These are phyloP conservation scores for Colletotrichum cuscutae DNA, from an alignment of 2,329 filamentous ascomycete species.

Conservation along the genomic window DNA sequence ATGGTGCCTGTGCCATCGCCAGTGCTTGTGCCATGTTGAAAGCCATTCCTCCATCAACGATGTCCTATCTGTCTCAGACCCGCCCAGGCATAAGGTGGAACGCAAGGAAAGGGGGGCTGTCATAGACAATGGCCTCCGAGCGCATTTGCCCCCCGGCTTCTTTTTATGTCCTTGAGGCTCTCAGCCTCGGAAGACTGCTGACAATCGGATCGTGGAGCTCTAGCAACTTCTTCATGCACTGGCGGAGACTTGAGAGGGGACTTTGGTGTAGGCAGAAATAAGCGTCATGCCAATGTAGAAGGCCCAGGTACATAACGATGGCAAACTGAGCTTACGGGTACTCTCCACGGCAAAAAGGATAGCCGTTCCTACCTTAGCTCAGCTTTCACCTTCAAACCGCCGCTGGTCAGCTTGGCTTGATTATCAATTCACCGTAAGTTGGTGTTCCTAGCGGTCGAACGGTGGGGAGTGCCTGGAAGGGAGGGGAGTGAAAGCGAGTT, in stretches of 20 bases:
- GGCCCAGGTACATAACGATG: neutral
- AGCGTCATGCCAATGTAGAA: neutral
- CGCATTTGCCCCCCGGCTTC: neutral
- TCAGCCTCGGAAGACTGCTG: neutral
- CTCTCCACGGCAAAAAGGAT: neutral
- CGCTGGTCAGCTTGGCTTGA: constrained; percentile 19
- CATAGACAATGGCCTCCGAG: constrained; percentile 14
- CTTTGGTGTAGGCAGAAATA: neutral
- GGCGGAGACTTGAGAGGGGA: neutral
- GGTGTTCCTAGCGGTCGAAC: constrained; percentile 5
- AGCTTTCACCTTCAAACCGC: neutral
- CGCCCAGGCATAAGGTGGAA: constrained; percentile 21
- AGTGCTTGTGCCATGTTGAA: neutral
- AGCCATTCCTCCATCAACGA: constrained; percentile 3
- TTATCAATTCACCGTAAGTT: constrained; percentile 32
- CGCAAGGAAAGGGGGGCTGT: constrained; percentile 15
- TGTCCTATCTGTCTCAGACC: constrained; percentile 20
- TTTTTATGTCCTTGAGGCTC: neutral
- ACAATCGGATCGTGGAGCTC: neutral
- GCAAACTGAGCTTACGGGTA: neutral
- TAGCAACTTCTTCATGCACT: neutral
- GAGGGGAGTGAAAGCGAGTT: constrained; percentile 16
- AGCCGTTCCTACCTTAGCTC: neutral
- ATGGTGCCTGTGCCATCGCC: neutral
- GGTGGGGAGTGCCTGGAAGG: constrained; percentile 16